A percentile compares a stretch with the other conserved stretches of the same genome.
Evolutionary conservation across 257 asterid genomes (phyloP).

Genomic region (Osmanthus fragrans): DNA sequence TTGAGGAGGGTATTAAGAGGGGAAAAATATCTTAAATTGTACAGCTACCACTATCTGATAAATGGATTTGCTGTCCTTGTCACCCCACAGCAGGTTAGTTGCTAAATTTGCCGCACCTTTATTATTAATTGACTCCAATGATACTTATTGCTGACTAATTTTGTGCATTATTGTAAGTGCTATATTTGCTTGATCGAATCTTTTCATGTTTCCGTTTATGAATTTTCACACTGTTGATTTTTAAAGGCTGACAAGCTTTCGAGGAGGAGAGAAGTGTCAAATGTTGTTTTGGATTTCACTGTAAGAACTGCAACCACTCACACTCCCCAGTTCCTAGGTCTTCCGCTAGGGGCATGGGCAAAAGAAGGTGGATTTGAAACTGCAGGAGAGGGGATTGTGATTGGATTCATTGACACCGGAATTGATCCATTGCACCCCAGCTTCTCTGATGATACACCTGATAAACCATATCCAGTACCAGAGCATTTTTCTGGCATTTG

Average conservation of each 20-base stretch:
- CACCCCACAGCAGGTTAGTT: constrained; percentile 76
- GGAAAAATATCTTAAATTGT: constrained; percentile 80
- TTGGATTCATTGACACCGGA: constrained; percentile 94
- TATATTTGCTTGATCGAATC: not conserved
- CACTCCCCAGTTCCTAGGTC: constrained; percentile 94
- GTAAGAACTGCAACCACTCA: constrained; percentile 90
- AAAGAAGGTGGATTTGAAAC: constrained; percentile 84
- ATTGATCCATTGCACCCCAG: constrained; percentile 93
- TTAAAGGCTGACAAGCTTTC: constrained; percentile 81
- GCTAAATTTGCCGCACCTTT: not conserved
- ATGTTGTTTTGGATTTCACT: constrained; percentile 81
- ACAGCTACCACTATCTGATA: constrained; percentile 89
- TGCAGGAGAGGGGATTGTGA: constrained; percentile 96
- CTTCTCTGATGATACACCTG: constrained; percentile 69
- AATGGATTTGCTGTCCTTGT: constrained; percentile 94
- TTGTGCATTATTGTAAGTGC: not conserved
- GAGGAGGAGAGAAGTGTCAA: constrained; percentile 69
- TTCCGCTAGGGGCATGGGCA: constrained; percentile 97
- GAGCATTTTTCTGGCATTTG: constrained; percentile 85
- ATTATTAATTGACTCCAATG: no score
- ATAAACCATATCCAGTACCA: constrained; percentile 75
- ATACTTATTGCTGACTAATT: not conserved
- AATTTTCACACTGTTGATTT: constrained; percentile 13
- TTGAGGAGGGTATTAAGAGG: constrained; percentile 61
- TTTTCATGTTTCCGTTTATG: not conserved